Conservation (phyloP, 2,329 filamentous ascomycete genomes). For the Didymella pinodella region DNA sequence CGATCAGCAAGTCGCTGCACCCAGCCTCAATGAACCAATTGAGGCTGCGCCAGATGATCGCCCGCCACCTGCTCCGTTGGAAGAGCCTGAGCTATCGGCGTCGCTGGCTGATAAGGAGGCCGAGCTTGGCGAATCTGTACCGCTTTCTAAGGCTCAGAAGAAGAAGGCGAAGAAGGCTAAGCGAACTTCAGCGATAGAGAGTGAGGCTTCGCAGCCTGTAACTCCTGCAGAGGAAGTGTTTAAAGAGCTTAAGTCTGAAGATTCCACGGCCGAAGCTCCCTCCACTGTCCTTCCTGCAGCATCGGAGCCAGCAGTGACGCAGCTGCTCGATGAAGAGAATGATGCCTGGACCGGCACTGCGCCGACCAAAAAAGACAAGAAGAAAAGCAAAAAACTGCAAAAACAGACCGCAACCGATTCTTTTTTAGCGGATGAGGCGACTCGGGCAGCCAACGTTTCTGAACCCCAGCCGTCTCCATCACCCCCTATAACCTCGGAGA, state of each 20-base stretch:
- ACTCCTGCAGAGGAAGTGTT: conserved; percentile 19
- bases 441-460: conserved; percentile 44
- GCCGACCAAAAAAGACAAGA: conserved; percentile 27
- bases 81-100: not conserved
- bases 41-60: conserved; percentile 15
- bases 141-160: conserved; percentile 38
- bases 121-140: conserved; percentile 12
- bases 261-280: not conserved
- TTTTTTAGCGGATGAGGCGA: conserved; percentile 47
- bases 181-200: conserved; percentile 28
- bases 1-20: not conserved
- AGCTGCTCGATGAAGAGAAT: conserved; percentile 18
- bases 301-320: conserved; percentile 6
- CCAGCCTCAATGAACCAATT: not conserved
- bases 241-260: conserved; percentile 13
- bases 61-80: conserved; percentile 13
- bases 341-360: conserved; percentile 16
- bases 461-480: conserved; percentile 44
- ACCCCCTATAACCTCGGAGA: conserved; percentile 41
- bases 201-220: conserved; percentile 22
- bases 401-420: conserved; percentile 30
- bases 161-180: conserved; percentile 44
- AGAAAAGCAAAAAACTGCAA: conserved; percentile 32
- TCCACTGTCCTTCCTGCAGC: not conserved
- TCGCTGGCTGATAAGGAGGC: not conserved